phyloP scores from a whole-genome alignment of 1,284 basidiomycete species.

The Phellinidium pouzarii region DNA sequence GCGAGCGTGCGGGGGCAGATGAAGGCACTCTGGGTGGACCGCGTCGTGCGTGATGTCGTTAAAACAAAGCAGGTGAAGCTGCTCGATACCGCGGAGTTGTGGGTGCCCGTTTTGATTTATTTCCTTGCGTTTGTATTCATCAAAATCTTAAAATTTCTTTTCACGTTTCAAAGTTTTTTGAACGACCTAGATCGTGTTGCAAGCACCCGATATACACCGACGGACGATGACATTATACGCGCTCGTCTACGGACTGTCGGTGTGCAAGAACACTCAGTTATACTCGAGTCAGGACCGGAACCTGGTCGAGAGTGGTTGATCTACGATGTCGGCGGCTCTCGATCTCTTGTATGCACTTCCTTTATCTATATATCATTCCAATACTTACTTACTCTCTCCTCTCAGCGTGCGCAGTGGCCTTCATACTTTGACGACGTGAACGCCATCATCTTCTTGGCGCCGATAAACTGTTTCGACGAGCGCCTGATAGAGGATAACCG shows the following conservation, averaged over 20 bases:
- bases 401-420: conserved; percentile 32
- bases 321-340: conserved; percentile 35
- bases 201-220: conserved; percentile 50
- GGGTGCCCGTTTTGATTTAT: conserved; percentile 29
- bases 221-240: conserved; percentile 65
- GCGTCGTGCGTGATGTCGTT: conserved; percentile 49
- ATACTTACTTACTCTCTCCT: background rate
- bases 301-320: conserved; percentile 30
- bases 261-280: conserved; percentile 32
- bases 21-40: conserved; percentile 56
- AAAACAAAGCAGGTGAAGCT: conserved; percentile 41
- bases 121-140: conserved; percentile 28
- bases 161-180: conserved; percentile 35
- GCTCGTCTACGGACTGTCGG: conserved; percentile 48
- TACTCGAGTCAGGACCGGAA: conserved; percentile 26
- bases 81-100: conserved; percentile 68
- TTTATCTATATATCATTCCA: conserved; percentile 15
- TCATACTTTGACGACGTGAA: conserved; percentile 68
- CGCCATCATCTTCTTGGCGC: conserved; percentile 65
- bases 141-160: background rate
- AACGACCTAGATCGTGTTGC: conserved; percentile 62
- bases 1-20: conserved; percentile 58
- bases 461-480: conserved; percentile 64
- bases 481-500: conserved; percentile 49
- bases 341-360: conserved; percentile 26